Evolutionary conservation across 2,329 filamentous ascomycete genomes (phyloP), one percentile per base, ranked within the genome.

Genomic region (Scytalidium lignicola): DNA sequence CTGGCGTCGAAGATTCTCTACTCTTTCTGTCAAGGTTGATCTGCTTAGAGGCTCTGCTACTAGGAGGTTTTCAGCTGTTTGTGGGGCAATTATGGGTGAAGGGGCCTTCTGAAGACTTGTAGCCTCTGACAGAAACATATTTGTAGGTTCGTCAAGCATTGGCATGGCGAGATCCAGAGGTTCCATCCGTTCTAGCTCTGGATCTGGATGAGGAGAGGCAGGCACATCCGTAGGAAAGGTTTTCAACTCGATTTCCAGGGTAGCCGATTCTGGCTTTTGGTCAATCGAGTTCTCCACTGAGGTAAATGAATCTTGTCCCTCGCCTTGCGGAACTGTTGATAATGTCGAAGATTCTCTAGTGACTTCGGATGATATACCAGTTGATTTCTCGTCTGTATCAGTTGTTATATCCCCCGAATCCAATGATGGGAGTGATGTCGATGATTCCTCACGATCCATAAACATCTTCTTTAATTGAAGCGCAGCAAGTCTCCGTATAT

Each of bases 381-480:
- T 61, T 10, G 58, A 59, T 46, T 79, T 78, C 43, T 66, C 62
- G 8, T 74, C 71, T 10, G 69, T 64, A 51, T 79, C 76, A 5
- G 73, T 68, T 15, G 69, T 70, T 2, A 73, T 70, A 19, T 85
- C 83, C 7, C 74, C 70, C 2, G 75, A 82, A 44, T 95, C 90
- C 12, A 80, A 80, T 6, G 85, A 82, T 4, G 77, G 75, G 15
- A 91, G 71, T 1, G 88, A 87, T 50, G 89, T 85, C 51, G 87
- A 85, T 2, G 89, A 90, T 55, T 91, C 89, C 59, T 90, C 86
- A 15, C 62, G 61, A 65, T 97, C 91, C 7, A 92, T 82, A 63
- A 99, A 99, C 65, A 99, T 88, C 65, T 95, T 96, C 65, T 88
- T 92, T 50, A 99, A 74, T 64, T 99, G 95, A 53, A 96, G 78